A percentile compares a stretch with the other conserved stretches of the same genome.
Conservation (phyloP, 768 basidiomycete species). For the Nidularia sp. region DNA sequence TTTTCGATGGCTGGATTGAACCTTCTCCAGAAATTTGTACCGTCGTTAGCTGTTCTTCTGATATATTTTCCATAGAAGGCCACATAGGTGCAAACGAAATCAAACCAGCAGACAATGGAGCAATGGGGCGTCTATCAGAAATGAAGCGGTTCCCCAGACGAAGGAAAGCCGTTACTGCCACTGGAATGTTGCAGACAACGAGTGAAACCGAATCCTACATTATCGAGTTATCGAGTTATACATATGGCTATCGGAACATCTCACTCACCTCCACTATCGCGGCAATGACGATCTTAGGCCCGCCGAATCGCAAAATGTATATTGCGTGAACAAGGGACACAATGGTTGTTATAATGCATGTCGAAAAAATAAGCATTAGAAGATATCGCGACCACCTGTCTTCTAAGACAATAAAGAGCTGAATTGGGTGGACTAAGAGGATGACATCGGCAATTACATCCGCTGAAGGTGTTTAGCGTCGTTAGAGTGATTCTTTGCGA, state of each 20-base stretch:
- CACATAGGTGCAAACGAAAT: too few relatives aligned
- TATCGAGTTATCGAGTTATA: not conserved
- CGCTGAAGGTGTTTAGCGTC: not conserved
- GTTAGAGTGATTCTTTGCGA: not conserved
- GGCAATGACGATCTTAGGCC: constrained; percentile 20
- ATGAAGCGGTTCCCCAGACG: not conserved
- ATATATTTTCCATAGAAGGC: too few relatives aligned
- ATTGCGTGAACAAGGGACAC: constrained; percentile 21
- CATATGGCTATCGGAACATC: not conserved
- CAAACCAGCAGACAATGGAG: too few relatives aligned
- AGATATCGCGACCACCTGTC: constrained; percentile 2
- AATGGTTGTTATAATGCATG: constrained; percentile 7
- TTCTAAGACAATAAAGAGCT: constrained; percentile 2
- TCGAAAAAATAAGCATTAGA: constrained; percentile 8
- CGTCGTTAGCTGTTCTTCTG: too few relatives aligned
- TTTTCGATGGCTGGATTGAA: too few relatives aligned
- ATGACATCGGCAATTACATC: constrained; percentile 1
- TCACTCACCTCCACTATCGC: constrained; percentile 19
- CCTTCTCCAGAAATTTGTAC: too few relatives aligned
- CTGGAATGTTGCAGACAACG: constrained; percentile 9
- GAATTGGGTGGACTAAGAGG: constrained; percentile 2
- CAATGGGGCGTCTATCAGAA: not conserved
- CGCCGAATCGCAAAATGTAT: constrained; percentile 17
- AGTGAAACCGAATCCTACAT: constrained; percentile 5
- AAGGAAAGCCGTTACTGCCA: constrained; percentile 14